Evolutionary conservation across 768 basidiomycete species (phyloP), one percentile per base, ranked within the genome.

Genomic region (Pulveroboletus ravenelii): DNA sequence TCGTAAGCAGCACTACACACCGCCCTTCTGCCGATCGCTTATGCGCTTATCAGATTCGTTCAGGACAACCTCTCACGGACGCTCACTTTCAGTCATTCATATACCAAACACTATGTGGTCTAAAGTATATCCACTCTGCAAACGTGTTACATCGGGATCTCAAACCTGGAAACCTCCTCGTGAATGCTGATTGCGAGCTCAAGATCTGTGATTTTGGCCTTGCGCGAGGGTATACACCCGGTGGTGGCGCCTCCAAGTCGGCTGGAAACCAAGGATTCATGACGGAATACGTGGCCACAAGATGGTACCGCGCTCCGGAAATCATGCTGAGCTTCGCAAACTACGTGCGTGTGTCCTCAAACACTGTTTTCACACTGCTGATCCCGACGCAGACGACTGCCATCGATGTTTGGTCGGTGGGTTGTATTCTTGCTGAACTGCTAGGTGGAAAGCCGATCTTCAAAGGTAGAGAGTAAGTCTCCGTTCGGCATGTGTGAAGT

Each of bases 121-220:
- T 99, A 43, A 97, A 98, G 74, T 97, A 97, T 63, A 97, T 97
- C 65, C 93, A 96, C 71, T 94, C 92, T 41, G 93, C 94, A 31
- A 95, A 96, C 59, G 94, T 96, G n/a, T 78, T 96, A 39, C 94
- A 97, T 68, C 87, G 94, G 40, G 93, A 97, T 67, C 79, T 97
- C 51, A 96, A 96, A 63, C 93, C 93, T 3, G 92, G 93, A 51
- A 96, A 95, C 68, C 76, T 93, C 20, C 84, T 96, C 50, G 95
- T 98, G 56, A 98, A 98, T 66, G 95, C 96, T 32, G 96, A 99
- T 70, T 98, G 96, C 63, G 92, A 94, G 66, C 82, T 95, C 64
- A 94, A 96, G 75, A 98, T 99, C 59, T 99, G 96, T 65, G 95
- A 99, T 70, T 99, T 99, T 67, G 96, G 96, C 40, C 81, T 99